Evolutionary conservation across 2,329 filamentous ascomycete species (phyloP).

Genomic region (Trichoderma polysporum): DNA sequence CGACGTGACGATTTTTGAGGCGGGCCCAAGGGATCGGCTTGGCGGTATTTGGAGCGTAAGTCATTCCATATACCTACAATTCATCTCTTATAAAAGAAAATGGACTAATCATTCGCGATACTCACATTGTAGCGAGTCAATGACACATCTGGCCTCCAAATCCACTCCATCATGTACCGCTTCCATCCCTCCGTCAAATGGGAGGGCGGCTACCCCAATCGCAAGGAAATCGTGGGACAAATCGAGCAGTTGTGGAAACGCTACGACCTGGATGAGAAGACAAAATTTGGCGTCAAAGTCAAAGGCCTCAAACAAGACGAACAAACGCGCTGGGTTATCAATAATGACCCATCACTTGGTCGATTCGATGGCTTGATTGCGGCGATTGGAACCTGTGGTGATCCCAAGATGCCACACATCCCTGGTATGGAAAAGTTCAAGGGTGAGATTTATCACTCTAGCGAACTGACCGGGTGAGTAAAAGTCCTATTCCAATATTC

Average conservation of each 20-base stretch:
- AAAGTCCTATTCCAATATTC: neutral
- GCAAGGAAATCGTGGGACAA: slow-evolving; percentile 71
- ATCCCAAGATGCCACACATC: slow-evolving; percentile 70
- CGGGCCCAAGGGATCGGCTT: slow-evolving; percentile 61
- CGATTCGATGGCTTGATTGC: slow-evolving; percentile 77
- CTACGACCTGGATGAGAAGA: slow-evolving; percentile 69
- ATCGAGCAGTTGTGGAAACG: slow-evolving; percentile 71
- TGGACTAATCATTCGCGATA: neutral
- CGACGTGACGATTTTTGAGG: slow-evolving; percentile 77
- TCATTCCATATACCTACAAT: neutral
- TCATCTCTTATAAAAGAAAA: too few species aligned
- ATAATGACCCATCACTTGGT: slow-evolving; percentile 70
- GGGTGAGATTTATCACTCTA: slow-evolving; percentile 73
- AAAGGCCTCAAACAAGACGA: slow-evolving; percentile 68
- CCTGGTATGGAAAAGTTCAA: slow-evolving; percentile 70
- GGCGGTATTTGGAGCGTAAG: slow-evolving; percentile 80
- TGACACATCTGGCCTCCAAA: slow-evolving; percentile 77
- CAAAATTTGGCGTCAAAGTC: slow-evolving; percentile 69
- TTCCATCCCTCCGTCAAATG: slow-evolving; percentile 80
- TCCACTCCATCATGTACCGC: slow-evolving; percentile 83
- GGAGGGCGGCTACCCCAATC: slow-evolving; percentile 72
- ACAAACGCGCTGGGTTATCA: slow-evolving; percentile 73
- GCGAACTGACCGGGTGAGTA: slow-evolving; percentile 61
- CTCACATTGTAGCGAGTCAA: slow-evolving; percentile 62
- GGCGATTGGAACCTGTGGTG: slow-evolving; percentile 77